Conservation (phyloP, 192 early-diverging fungal genomes). For the Podila epicladia region DNA sequence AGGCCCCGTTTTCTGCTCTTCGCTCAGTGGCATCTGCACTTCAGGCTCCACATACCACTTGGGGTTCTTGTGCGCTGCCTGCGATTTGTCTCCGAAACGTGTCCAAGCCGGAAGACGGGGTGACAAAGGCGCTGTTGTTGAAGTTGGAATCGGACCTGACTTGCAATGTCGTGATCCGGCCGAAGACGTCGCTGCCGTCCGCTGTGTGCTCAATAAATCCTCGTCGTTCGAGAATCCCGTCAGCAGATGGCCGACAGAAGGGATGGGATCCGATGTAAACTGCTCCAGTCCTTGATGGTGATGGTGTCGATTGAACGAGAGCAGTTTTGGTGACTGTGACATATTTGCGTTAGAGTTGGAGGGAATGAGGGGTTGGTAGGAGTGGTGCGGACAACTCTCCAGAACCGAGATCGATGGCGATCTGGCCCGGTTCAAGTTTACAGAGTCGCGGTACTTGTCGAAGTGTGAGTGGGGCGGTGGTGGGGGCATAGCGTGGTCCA, state of each 20-base stretch:
- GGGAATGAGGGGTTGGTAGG: background rate
- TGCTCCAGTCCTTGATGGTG: too few species aligned
- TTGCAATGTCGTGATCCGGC: background rate
- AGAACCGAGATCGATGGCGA: background rate
- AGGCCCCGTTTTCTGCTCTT: background rate
- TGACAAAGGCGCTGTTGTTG: background rate
- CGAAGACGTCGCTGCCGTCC: background rate
- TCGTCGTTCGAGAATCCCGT: background rate
- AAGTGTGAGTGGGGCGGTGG: background rate
- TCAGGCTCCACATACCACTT: conserved; percentile 6
- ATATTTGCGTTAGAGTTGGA: background rate
- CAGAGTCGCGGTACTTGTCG: background rate
- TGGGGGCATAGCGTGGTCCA: background rate
- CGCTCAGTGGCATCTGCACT: background rate
- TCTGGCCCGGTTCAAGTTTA: background rate
- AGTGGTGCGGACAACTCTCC: background rate
- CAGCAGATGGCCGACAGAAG: background rate
- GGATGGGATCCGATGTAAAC: background rate
- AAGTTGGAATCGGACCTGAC: background rate
- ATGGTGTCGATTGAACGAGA: too few species aligned
- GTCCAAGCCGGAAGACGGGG: conserved; percentile 1
- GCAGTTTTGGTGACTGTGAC: background rate
- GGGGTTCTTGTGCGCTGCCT: background rate
- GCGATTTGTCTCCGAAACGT: conserved; percentile 7
- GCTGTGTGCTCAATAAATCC: background rate